Conservation (phyloP, 2,329 filamentous ascomycete genomes). For the Stylonectria norvegica region DNA sequence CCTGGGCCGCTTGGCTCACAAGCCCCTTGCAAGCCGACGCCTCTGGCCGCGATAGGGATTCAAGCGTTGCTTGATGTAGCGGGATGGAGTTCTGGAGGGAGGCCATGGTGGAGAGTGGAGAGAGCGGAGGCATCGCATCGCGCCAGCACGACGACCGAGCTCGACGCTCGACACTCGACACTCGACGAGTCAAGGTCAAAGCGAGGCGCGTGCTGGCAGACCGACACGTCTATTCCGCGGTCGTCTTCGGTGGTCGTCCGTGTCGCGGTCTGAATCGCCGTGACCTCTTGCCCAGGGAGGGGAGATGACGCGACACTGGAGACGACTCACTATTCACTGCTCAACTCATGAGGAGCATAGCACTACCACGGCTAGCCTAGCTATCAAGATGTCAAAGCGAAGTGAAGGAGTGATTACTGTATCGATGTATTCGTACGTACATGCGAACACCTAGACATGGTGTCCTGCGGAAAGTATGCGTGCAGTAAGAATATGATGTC, state of each 20-base stretch:
- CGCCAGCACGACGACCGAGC: no score
- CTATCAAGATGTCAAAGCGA: no score
- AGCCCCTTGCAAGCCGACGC: no score
- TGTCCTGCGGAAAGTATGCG: background rate
- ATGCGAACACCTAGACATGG: no score
- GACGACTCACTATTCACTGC: no score
- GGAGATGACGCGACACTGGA: slow-evolving; percentile 1
- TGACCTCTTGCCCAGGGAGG: slow-evolving; percentile 1
- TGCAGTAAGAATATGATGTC: slow-evolving; percentile 1
- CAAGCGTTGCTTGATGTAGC: slow-evolving; percentile 1
- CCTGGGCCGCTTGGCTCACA: slow-evolving; percentile 4
- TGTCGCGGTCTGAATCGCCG: slow-evolving; percentile 8
- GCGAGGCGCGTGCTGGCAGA: slow-evolving; percentile 18
- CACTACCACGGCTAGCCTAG: no score
- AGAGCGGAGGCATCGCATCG: no score
- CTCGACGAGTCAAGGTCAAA: slow-evolving; percentile 26
- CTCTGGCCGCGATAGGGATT: slow-evolving; percentile 17
- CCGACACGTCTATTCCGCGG: slow-evolving; percentile 11
- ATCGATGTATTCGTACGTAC: no score
- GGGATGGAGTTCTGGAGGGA: slow-evolving; percentile 18
- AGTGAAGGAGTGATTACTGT: no score
- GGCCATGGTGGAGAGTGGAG: slow-evolving; percentile 11
- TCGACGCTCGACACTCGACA: no score
- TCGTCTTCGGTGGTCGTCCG: slow-evolving; percentile 7
- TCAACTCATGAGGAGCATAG: no score